Base-by-base conservation (phyloP, 1,139 yeast species). In the Candida buenavistaensis region DNA sequence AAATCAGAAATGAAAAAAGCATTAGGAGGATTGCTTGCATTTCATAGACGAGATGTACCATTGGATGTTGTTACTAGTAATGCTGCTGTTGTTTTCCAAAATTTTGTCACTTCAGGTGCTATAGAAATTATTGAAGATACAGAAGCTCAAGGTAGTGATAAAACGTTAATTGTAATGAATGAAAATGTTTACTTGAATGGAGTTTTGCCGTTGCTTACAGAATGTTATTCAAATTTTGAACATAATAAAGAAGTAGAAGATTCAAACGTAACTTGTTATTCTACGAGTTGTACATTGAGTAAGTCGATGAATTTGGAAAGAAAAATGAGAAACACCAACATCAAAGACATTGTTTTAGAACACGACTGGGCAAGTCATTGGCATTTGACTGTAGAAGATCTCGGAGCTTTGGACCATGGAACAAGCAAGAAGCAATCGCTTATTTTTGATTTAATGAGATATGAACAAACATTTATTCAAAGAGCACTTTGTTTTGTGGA, bases 321-420 rank as follows among this genome's bases (percentile, higher is more conserved):
- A 2, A 51, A 48, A 27, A 53, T 67, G 55, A 55, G 54, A 31
- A 56, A 54, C 29, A 64, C 66, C 22, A 61, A 68, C 39, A 56
- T 66, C n/a, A 49, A 57, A 26, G 67, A 66, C 11, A 55, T 68
- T 14, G 59, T 59, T 1, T 56, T 70, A 24, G 73, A 66, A 6
- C 72, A 65, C 26, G 83, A 83, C 47, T 86, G 95, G 95, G 81
- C 85, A 0, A 72, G 80, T 9, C 86, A 80, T 51, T 86, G 94
- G 90, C 72, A 77, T 35, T 48, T 85, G 17, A 68, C 81, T 0
- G 73, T 75, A 3, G 80, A 75, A 13, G 82, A 78, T 33, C 52
- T 84, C 23, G 60, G 69, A 9, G 75, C 69, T 24, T 63, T 80
- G 10, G 82, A 77, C 38, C 76, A 75, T 19, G 62, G 62, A 8